These are phyloP conservation scores for Ophiocordyceps robertsii DNA, from an alignment of 2,329 filamentous ascomycete genomes.

Conservation along the genomic window DNA sequence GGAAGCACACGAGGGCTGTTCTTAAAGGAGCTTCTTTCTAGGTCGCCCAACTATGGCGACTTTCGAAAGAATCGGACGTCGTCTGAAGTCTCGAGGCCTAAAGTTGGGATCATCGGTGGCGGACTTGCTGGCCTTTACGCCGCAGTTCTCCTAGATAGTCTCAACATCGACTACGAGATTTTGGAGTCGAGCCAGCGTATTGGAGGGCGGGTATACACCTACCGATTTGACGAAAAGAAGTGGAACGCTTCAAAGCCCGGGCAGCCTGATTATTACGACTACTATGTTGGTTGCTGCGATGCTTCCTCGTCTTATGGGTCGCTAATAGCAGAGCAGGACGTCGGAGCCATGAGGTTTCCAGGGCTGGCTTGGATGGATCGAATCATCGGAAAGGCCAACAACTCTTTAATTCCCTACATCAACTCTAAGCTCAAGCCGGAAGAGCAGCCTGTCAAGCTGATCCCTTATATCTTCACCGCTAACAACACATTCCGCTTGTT, in stretches of 20 bases:
- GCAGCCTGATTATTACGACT: constrained; percentile 13
- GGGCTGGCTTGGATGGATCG: constrained; percentile 16
- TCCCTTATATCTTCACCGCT: constrained; percentile 8
- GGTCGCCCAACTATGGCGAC: background rate
- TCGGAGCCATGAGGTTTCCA: constrained; percentile 27
- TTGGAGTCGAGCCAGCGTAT: constrained; percentile 19
- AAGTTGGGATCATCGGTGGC: constrained; percentile 22
- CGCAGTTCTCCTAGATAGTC: constrained; percentile 17
- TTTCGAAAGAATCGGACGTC: background rate
- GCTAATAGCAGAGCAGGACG: constrained; percentile 11
- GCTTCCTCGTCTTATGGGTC: background rate
- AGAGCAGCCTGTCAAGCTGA: background rate
- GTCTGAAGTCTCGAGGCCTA: constrained; percentile 4
- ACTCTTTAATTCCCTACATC: constrained; percentile 10
- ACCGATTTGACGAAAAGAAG: constrained; percentile 14
- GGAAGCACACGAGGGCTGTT: background rate
- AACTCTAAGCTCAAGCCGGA: constrained; percentile 4
- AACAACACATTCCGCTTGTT: constrained; percentile 9
- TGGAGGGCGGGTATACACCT: constrained; percentile 23
- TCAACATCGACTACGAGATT: constrained; percentile 22
- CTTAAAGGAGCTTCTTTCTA: background rate
- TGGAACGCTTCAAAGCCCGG: constrained; percentile 8
- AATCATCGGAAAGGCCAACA: constrained; percentile 8
- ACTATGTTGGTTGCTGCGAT: constrained; percentile 11
- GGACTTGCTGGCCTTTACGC: constrained; percentile 22